Base-by-base conservation (phyloP, 805 yeast genomes). In the Blastobotrys mokoenaii region DNA sequence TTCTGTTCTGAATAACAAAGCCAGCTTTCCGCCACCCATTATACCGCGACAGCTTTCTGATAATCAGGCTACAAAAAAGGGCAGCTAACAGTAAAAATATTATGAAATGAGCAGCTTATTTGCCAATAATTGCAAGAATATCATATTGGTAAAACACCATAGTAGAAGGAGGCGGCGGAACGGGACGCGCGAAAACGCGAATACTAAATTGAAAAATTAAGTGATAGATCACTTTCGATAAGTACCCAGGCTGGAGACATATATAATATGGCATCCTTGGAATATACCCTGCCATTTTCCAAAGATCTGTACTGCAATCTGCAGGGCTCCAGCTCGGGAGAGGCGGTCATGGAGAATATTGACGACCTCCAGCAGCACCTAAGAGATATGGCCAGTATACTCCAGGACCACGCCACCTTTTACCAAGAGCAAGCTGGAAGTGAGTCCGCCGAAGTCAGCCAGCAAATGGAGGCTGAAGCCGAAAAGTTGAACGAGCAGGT, bases 381-480 rank as follows among this genome's bases (percentile, higher is more conserved):
- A 8, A 34, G 14, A 34, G 16, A 15, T 7, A 18, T 34, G 18
- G 37, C 37, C 11, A 15, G 18, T 9, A 3, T 22, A 27, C 34
- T 39, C 4, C 32, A 39, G n/a, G 32, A 39, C 22, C 14, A 16
- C 33, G 27, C 27, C 27, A 22, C 7, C 8, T 22, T 22, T 8
- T 22, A 22, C 27, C 27, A 22, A 8, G 27, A 22, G 27, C 27
- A 22, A 22, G 27, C 27, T 22, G 27, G 27, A 5, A 22, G 27
- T 8, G 27, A 22, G 27, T 22, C 27, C 8, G 27, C 27, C 27
- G 27, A 22, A 22, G 27, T 22, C 27, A 22, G 27, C 8, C 4
- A 22, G 27, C 42, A 30, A 25, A 30, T 39, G 18, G 42, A 39
- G n/a, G 14, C 30, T 10, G 42, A 39, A 39, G 42, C n/a, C 22